These are phyloP conservation scores for Oryza meridionalis DNA, from an alignment of 176 grass and related monocot species.

Conservation along the genomic window DNA sequence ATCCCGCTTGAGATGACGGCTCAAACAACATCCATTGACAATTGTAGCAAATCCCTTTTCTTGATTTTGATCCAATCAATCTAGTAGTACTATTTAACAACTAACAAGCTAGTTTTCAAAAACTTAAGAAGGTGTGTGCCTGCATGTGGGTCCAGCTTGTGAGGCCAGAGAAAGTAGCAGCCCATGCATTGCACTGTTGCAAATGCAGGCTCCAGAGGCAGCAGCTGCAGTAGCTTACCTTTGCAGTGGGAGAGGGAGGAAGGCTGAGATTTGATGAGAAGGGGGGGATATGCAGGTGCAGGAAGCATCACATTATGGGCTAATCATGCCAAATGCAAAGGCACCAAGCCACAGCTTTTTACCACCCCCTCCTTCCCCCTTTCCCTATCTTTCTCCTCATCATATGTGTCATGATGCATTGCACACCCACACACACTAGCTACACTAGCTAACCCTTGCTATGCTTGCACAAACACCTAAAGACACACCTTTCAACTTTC, in stretches of 20 bases:
- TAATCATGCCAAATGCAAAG: constrained; percentile 97
- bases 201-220: neutral
- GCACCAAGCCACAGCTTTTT: constrained; percentile 77
- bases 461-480: constrained; percentile 42
- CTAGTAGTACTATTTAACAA: neutral
- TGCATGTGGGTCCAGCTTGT: constrained; percentile 22
- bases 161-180: neutral
- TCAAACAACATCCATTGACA: neutral
- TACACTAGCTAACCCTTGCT: neutral
- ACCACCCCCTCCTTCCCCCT: constrained; percentile 17
- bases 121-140: neutral
- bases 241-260: neutral
- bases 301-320: constrained; percentile 72
- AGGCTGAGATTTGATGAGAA: neutral
- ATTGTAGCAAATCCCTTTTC: neutral
- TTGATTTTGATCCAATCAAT: neutral
- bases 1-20: neutral
- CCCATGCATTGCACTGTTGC: neutral
- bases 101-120: neutral
- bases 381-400: constrained; percentile 57
- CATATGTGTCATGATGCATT: constrained; percentile 69
- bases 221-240: neutral
- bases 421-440: neutral
- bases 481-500: constrained; percentile 52
- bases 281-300: constrained; percentile 2